Evolutionary conservation across 148 eudicot genomes (phyloP).

Genomic region (Rhododendron ovatum): DNA sequence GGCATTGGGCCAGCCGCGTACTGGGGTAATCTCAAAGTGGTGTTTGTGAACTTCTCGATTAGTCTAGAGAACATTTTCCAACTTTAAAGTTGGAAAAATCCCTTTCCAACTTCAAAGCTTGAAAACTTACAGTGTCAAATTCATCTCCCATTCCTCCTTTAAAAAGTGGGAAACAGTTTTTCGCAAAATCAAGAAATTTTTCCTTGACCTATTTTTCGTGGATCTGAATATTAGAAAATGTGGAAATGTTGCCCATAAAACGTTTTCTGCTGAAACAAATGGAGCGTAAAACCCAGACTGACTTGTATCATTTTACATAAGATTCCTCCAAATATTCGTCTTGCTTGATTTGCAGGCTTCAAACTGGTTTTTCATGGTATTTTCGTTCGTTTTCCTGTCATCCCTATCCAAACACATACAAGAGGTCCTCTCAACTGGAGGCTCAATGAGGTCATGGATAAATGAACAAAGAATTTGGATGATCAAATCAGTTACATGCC

Average conservation of each 20-base stretch:
- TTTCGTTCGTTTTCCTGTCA: slow-evolving; percentile 36
- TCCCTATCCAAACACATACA: slow-evolving; percentile 24
- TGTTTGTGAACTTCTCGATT: not conserved
- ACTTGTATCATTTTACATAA: not conserved
- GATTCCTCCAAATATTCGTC: not conserved
- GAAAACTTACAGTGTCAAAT: not conserved
- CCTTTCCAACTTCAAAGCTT: not conserved
- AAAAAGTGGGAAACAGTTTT: not conserved
- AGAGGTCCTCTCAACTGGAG: slow-evolving; percentile 30
- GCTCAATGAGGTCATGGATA: slow-evolving; percentile 26
- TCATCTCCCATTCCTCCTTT: not conserved
- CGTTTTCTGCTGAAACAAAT: not conserved
- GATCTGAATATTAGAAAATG: not conserved
- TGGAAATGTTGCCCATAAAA: not conserved
- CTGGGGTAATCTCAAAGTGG: not conserved
- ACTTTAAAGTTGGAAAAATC: not conserved
- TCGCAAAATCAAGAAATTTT: not conserved
- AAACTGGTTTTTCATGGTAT: slow-evolving; percentile 34
- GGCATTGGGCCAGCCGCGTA: not conserved
- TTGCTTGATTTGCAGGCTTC: slow-evolving; percentile 31
- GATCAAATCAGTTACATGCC: slow-evolving; percentile 38
- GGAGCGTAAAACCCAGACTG: not conserved
- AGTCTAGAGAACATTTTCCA: not conserved
- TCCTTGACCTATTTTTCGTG: not conserved
- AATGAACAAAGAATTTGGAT: slow-evolving; percentile 41